These are phyloP conservation scores for Akanthomyces dipterigenus DNA, from an alignment of 2,329 filamentous ascomycete genomes.

Conservation along the genomic window DNA sequence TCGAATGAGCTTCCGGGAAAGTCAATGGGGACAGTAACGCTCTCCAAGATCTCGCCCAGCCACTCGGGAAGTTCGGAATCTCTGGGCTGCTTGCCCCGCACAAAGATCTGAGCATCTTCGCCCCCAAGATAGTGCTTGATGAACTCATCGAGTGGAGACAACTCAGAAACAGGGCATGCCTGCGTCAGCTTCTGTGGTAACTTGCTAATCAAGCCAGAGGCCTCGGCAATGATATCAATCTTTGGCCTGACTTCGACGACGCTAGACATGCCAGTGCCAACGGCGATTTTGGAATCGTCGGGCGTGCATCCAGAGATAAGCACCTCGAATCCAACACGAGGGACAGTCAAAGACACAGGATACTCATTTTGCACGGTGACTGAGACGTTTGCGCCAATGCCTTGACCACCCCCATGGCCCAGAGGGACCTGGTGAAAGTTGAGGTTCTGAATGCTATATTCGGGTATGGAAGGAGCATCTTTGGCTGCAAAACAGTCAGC, in stretches of 20 bases:
- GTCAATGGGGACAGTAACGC: slow-evolving; percentile 75
- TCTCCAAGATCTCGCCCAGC: slow-evolving; percentile 73
- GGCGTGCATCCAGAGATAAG: slow-evolving; percentile 74
- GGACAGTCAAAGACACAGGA: slow-evolving; percentile 69
- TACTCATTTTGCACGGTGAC: slow-evolving; percentile 68
- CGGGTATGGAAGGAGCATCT: slow-evolving; percentile 69
- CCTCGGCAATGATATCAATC: slow-evolving; percentile 59
- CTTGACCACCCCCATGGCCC: slow-evolving; percentile 44
- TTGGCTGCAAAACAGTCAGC: slow-evolving; percentile 46
- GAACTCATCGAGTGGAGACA: slow-evolving; percentile 78
- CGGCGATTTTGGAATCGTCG: slow-evolving; percentile 64
- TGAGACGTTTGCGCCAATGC: slow-evolving; percentile 74
- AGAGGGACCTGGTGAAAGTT: slow-evolving; percentile 66
- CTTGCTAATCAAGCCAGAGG: slow-evolving; percentile 63
- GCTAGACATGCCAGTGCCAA: slow-evolving; percentile 69
- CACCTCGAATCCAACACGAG: slow-evolving; percentile 76
- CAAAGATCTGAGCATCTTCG: slow-evolving; percentile 69
- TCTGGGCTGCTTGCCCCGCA: slow-evolving; percentile 68
- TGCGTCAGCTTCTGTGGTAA: slow-evolving; percentile 67
- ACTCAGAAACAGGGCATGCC: slow-evolving; percentile 66
- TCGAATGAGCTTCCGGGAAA: slow-evolving; percentile 79
- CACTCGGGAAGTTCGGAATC: slow-evolving; percentile 67
- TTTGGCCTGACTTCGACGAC: slow-evolving; percentile 61
- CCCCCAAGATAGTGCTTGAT: slow-evolving; percentile 78
- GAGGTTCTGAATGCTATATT: slow-evolving; percentile 75